A percentile compares a stretch with the other conserved stretches of the same genome.
phyloP scores from a whole-genome alignment of 148 eudicot genomes.

The Rhododendron molle region DNA sequence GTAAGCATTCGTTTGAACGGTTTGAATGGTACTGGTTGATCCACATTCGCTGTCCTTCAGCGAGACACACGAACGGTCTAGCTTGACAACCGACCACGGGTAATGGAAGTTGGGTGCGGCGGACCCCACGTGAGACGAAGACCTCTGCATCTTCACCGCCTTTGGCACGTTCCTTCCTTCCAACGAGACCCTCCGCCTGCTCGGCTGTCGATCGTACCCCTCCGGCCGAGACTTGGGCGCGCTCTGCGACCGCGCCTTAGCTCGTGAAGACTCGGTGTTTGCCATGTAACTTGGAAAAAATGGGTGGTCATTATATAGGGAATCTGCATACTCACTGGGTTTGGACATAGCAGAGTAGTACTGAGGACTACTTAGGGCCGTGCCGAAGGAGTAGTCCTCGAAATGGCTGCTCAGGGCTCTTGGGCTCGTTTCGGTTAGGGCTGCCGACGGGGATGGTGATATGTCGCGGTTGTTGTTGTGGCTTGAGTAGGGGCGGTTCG shows the following conservation, averaged over 20 bases:
- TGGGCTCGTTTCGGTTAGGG: conserved; percentile 65
- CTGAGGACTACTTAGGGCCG: conserved; percentile 80
- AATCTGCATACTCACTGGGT: conserved; percentile 48
- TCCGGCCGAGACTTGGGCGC: conserved; percentile 93
- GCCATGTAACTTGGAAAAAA: conserved; percentile 88
- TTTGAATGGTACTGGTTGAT: conserved; percentile 65
- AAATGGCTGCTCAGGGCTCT: conserved; percentile 69
- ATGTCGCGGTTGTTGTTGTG: conserved; percentile 41
- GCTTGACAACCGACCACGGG: conserved; percentile 64
- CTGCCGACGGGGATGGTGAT: conserved; percentile 71
- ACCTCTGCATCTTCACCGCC: conserved; percentile 81
- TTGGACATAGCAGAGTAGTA: conserved; percentile 46
- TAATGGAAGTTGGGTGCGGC: conserved; percentile 44
- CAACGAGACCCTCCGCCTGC: conserved; percentile 56
- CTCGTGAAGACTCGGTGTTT: conserved; percentile 78
- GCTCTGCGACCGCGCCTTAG: conserved; percentile 84
- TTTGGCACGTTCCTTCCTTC: conserved; percentile 82
- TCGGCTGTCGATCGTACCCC: conserved; percentile 50
- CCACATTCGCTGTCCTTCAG: conserved; percentile 87
- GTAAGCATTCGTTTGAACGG: conserved; percentile 59
- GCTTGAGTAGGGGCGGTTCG: conserved; percentile 22
- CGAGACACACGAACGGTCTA: conserved; percentile 65
- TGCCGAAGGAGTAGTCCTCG: conserved; percentile 57
- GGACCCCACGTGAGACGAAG: conserved; percentile 79
- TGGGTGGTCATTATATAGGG: conserved; percentile 47